phyloP scores from a whole-genome alignment of 139 green algal genomes.

The Pleodorina starrii region DNA sequence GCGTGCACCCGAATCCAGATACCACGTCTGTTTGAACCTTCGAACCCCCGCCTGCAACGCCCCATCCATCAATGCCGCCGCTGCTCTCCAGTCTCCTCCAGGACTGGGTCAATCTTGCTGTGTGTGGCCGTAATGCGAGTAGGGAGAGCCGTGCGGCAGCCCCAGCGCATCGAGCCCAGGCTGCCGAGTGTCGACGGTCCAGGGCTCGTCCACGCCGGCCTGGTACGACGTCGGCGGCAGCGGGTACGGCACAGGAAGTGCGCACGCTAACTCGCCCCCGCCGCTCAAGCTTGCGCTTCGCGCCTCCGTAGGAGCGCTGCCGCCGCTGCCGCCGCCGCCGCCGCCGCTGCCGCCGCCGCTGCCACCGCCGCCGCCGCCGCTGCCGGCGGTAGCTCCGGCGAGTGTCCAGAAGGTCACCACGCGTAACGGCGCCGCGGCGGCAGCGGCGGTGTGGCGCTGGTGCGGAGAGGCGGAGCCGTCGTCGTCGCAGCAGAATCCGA shows the following conservation, averaged over 20 bases:
- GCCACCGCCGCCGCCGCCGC: neutral
- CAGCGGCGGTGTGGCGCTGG: neutral
- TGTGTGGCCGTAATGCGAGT: conserved; percentile 4
- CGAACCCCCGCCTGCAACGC: too few relatives aligned
- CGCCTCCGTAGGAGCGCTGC: too few relatives aligned
- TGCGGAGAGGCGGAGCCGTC: neutral
- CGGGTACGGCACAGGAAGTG: conserved; percentile 61
- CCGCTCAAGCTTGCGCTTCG: too few relatives aligned
- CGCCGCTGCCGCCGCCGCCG: neutral
- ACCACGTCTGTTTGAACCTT: too few relatives aligned
- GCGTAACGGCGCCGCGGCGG: too few relatives aligned
- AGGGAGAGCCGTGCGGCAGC: neutral
- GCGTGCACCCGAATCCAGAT: too few relatives aligned
- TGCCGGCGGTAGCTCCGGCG: neutral
- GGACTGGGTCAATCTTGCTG: too few relatives aligned
- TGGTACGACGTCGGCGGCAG: conserved; percentile 63
- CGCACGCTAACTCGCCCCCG: neutral
- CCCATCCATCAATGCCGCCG: too few relatives aligned
- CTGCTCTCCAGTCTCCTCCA: too few relatives aligned
- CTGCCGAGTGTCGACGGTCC: conserved; percentile 54
- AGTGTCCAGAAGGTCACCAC: neutral
- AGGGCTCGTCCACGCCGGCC: conserved; percentile 54
- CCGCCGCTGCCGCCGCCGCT: neutral
- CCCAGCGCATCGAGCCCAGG: conserved; percentile 5
- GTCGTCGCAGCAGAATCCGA: conserved; percentile 44